Percentiles rank a stretch among this genome's conserved stretches.
These are phyloP conservation scores for Malus orientalis DNA, from an alignment of 306 rosid genomes.

Conservation along the genomic window DNA sequence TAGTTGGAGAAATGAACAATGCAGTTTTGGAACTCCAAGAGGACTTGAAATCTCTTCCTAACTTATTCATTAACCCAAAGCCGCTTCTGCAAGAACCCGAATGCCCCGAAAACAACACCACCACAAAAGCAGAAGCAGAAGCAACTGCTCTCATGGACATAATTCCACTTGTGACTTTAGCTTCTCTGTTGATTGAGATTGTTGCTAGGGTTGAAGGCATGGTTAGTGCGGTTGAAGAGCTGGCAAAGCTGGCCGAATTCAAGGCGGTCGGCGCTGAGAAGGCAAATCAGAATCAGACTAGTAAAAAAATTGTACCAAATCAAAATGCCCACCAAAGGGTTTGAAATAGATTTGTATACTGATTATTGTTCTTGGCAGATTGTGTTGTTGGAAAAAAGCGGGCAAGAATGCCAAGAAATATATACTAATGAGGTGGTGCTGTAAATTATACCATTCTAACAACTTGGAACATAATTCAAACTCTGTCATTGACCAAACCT, in stretches of 20 bases:
- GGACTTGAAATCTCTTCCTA: constrained; percentile 41
- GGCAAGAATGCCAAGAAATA: not conserved
- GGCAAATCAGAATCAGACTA: constrained; percentile 4
- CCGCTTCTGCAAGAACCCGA: not conserved
- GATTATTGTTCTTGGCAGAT: not conserved
- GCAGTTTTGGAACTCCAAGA: constrained; percentile 43
- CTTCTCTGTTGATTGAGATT: constrained; percentile 56
- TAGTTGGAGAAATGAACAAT: constrained; percentile 49
- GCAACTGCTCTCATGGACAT: constrained; percentile 38
- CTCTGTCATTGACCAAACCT: not conserved
- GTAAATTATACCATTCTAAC: not conserved
- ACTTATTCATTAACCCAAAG: not conserved
- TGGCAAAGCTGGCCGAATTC: constrained; percentile 42
- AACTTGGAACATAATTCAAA: not conserved
- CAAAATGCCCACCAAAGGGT: constrained; percentile 10
- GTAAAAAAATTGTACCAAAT: not conserved
- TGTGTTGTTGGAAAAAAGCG: not conserved
- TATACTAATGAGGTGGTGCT: not conserved
- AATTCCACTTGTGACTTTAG: constrained; percentile 50
- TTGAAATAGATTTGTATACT: not conserved
- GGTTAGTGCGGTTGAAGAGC: constrained; percentile 45
- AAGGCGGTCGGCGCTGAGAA: not conserved
- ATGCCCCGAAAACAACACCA: constrained; percentile 7
- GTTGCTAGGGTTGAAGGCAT: constrained; percentile 47
- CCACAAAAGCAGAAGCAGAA: not conserved